Conservation (phyloP, 148 eudicot genomes). For the Rheum nobile region DNA sequence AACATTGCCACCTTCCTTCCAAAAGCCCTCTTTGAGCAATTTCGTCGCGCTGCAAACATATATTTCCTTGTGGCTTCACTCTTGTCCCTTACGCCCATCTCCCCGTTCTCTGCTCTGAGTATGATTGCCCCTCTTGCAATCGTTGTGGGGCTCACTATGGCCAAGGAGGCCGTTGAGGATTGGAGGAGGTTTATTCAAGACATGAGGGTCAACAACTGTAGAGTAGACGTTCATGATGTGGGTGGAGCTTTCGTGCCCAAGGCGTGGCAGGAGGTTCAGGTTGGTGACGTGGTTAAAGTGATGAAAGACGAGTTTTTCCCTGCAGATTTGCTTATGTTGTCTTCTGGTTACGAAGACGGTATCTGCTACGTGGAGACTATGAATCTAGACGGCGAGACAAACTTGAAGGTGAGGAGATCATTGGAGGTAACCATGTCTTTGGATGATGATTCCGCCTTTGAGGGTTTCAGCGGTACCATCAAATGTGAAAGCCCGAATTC, state of each 20-base stretch:
- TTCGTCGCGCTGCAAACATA: slow-evolving; percentile 87
- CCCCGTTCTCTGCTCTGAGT: slow-evolving; percentile 76
- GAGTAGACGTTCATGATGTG: slow-evolving; percentile 51
- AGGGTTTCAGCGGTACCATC: slow-evolving; percentile 45
- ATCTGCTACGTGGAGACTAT: slow-evolving; percentile 94
- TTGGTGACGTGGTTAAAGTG: slow-evolving; percentile 86
- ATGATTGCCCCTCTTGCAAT: slow-evolving; percentile 88
- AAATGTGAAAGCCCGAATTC: slow-evolving; percentile 89
- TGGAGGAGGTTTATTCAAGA: slow-evolving; percentile 87
- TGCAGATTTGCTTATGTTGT: slow-evolving; percentile 71
- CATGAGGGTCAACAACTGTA: slow-evolving; percentile 64
- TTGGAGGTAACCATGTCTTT: slow-evolving; percentile 58
- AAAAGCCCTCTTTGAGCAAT: slow-evolving; percentile 87
- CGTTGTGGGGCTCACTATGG: slow-evolving; percentile 93
- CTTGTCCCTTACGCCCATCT: slow-evolving; percentile 56
- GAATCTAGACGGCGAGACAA: slow-evolving; percentile 97
- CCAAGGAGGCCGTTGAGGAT: slow-evolving; percentile 86
- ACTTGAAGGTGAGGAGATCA: slow-evolving; percentile 78
- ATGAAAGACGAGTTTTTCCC: slow-evolving; percentile 87
- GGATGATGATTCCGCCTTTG: slow-evolving; percentile 56
- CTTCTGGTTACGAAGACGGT: slow-evolving; percentile 94
- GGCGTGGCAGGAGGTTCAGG: slow-evolving; percentile 64
- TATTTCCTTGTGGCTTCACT: slow-evolving; percentile 74
- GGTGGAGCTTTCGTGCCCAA: slow-evolving; percentile 51
- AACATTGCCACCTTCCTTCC: slow-evolving; percentile 63